Evolutionary conservation across 768 basidiomycete genomes (phyloP).

Genomic region (Tephrocybe sp.): DNA sequence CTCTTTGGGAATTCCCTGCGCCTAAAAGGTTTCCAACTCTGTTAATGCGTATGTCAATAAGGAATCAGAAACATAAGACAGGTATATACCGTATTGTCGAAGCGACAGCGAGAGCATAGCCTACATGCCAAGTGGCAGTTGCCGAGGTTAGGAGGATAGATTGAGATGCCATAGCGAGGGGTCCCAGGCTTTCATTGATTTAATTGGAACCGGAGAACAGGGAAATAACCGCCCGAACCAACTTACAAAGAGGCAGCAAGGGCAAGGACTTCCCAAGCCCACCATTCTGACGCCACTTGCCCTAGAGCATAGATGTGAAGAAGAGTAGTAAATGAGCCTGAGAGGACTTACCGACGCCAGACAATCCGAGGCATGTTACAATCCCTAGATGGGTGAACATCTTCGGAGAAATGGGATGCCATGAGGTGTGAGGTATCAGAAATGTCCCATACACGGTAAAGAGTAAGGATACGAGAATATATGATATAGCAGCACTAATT

Average conservation of each 20-base stretch:
- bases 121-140: conserved; percentile 75
- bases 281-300: conserved; percentile 70
- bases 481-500: conserved; percentile 81
- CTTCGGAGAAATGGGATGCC: conserved; percentile 68
- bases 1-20: conserved; percentile 1
- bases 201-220: no score
- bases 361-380: conserved; percentile 70
- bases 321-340: background rate
- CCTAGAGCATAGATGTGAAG: no score
- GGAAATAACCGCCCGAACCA: no score
- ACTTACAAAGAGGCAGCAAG: conserved; percentile 33
- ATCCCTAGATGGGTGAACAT: conserved; percentile 67
- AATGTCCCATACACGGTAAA: conserved; percentile 64
- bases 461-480: conserved; percentile 69
- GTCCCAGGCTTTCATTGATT: conserved; percentile 60
- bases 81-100: conserved; percentile 69
- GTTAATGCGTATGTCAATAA: background rate
- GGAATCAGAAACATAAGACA: background rate
- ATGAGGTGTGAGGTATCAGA: conserved; percentile 63
- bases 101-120: conserved; percentile 77
- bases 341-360: conserved; percentile 58
- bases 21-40: conserved; percentile 13
- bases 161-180: conserved; percentile 78
- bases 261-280: conserved; percentile 12
- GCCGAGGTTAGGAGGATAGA: conserved; percentile 76